A percentile compares a stretch with the other conserved stretches of the same genome.
Conservation (phyloP, 495 filamentous ascomycete genomes). For the Daldinia bambusicola region DNA sequence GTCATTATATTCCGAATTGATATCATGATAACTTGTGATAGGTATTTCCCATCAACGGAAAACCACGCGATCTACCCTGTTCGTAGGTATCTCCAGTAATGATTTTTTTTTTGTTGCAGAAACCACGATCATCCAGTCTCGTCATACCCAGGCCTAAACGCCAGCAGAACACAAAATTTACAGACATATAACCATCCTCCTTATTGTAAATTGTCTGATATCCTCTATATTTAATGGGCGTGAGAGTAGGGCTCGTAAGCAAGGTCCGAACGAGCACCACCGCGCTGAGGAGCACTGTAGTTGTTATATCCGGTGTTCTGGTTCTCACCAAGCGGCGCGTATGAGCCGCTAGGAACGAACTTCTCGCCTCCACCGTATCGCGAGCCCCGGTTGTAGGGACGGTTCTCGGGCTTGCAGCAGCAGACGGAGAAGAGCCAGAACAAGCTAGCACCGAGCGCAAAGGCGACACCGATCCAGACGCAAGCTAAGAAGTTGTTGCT, state of each 20-base stretch:
- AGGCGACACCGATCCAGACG: slow-evolving; percentile 82
- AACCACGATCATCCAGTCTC: slow-evolving; percentile 38
- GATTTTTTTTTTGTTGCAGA: slow-evolving; percentile 15
- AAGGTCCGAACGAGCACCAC: slow-evolving; percentile 50
- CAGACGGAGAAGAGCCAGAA: slow-evolving; percentile 94
- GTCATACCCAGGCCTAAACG: slow-evolving; percentile 46
- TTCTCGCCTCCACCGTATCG: slow-evolving; percentile 55
- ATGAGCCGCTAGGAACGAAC: slow-evolving; percentile 55
- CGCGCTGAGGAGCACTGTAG: slow-evolving; percentile 48
- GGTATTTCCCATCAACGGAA: slow-evolving; percentile 29
- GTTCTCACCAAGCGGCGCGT: slow-evolving; percentile 56
- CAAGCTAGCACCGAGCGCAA: slow-evolving; percentile 73
- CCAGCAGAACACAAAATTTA: slow-evolving; percentile 46
- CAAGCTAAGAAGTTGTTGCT: slow-evolving; percentile 73
- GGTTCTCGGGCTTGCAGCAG: slow-evolving; percentile 74
- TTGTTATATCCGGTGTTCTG: slow-evolving; percentile 48
- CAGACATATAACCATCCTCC: not conserved
- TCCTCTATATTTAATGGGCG: slow-evolving; percentile 48
- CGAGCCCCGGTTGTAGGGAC: slow-evolving; percentile 34
- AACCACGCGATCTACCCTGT: slow-evolving; percentile 18
- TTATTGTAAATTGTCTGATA: slow-evolving; percentile 11
- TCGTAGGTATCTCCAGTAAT: not conserved
- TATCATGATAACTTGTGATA: slow-evolving; percentile 37
- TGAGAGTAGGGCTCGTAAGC: slow-evolving; percentile 68
- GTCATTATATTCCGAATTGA: slow-evolving; percentile 42